Conservation (phyloP, 2,329 filamentous ascomycete species). For the Colletotrichum zoysiae region DNA sequence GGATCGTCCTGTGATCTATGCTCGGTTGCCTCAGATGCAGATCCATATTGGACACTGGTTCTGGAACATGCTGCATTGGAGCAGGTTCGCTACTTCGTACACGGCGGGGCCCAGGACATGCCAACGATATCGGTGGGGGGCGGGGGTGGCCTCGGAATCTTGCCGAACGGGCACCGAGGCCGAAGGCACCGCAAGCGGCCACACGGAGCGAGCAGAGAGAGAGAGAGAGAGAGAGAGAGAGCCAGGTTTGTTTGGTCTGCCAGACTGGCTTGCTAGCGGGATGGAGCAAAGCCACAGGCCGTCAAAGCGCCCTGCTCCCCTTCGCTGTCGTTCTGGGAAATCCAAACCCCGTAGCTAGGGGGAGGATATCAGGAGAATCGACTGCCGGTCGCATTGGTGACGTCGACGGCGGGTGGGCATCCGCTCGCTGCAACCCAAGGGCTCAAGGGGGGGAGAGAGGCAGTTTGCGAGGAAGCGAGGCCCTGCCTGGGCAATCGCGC, state of each 20-base stretch:
- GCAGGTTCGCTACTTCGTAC: too few relatives aligned
- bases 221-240: too few relatives aligned
- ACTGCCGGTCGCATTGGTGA: constrained; percentile 15
- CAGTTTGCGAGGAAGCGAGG: too few relatives aligned
- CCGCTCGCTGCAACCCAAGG: constrained; percentile 14
- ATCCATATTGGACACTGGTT: too few relatives aligned
- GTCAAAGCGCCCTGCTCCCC: background rate
- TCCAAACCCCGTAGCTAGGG: background rate
- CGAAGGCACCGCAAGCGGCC: background rate
- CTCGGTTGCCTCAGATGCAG: fast-evolving
- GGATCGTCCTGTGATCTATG: background rate
- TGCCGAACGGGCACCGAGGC: background rate
- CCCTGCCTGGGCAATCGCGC: too few relatives aligned
- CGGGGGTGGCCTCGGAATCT: background rate
- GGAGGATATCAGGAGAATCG: background rate
- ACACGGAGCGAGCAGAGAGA: background rate
- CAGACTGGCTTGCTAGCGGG: background rate
- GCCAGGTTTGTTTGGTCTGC: background rate
- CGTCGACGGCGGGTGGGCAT: constrained; percentile 33
- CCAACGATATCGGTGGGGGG: background rate
- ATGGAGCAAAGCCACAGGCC: too few relatives aligned
- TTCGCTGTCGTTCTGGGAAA: background rate
- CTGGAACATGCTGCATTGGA: too few relatives aligned
- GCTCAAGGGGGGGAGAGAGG: background rate
- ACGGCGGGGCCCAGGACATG: too few relatives aligned